Conservation (phyloP, 1,139 yeast species). For the Yamadazyma dushanensis region DNA sequence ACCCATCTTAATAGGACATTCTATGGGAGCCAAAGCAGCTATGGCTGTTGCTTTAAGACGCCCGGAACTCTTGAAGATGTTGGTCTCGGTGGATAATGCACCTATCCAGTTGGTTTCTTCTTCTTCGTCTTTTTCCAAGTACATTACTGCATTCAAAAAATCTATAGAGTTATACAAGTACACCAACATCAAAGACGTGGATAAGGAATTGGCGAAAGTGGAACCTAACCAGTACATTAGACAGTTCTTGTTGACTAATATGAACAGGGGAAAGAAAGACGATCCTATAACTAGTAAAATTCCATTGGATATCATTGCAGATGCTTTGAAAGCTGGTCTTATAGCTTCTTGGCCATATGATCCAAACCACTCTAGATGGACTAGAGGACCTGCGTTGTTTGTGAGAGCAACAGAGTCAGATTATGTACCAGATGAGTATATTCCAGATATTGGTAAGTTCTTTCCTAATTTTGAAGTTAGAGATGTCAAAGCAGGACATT, state of each 20-base stretch:
- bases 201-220: slow-evolving; percentile 57
- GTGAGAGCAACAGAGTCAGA: slow-evolving; percentile 75
- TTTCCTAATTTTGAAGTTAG: slow-evolving; percentile 77
- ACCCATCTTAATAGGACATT: slow-evolving; percentile 83
- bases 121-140: slow-evolving; percentile 59
- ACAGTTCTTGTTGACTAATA: slow-evolving; percentile 75
- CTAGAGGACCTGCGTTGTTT: slow-evolving; percentile 69
- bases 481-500: slow-evolving; percentile 86
- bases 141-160: slow-evolving; percentile 61
- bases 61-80: slow-evolving; percentile 61
- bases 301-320: slow-evolving; percentile 69
- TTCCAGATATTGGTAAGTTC: slow-evolving; percentile 71
- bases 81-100: slow-evolving; percentile 86
- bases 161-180: slow-evolving; percentile 47
- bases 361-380: slow-evolving; percentile 53
- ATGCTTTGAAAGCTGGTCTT: slow-evolving; percentile 59
- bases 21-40: slow-evolving; percentile 96
- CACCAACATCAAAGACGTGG: slow-evolving; percentile 65
- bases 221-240: slow-evolving; percentile 65
- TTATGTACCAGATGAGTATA: slow-evolving; percentile 83
- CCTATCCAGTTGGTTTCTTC: slow-evolving; percentile 69
- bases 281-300: slow-evolving; percentile 49
- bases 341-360: slow-evolving; percentile 81
- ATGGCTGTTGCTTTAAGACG: slow-evolving; percentile 80
- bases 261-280: slow-evolving; percentile 47